A percentile compares a stretch with the other conserved stretches of the same genome.
These are phyloP conservation scores for Rubia balearica DNA, from an alignment of 305 asterid species.

Conservation along the genomic window DNA sequence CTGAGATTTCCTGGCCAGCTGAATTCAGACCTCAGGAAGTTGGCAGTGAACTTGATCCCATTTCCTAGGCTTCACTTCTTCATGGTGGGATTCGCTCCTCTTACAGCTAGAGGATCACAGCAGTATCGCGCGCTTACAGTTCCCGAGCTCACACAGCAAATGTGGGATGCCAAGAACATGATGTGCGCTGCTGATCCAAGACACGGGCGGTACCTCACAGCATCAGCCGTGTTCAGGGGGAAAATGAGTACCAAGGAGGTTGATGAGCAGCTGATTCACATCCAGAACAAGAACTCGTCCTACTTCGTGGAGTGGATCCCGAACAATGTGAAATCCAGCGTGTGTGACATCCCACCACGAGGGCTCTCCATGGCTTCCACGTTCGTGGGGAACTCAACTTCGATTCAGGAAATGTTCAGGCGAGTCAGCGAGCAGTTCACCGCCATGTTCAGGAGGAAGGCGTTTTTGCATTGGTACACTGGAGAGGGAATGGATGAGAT, in stretches of 20 bases:
- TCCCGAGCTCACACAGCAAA: constrained; percentile 44
- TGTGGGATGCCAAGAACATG: constrained; percentile 58
- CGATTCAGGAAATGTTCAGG: too few species aligned
- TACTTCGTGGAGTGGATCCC: constrained; percentile 55
- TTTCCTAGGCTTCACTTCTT: constrained; percentile 53
- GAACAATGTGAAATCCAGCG: constrained; percentile 46
- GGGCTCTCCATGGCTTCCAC: too few species aligned
- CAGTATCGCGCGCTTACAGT: constrained; percentile 48
- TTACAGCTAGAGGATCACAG: constrained; percentile 49
- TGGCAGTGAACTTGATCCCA: constrained; percentile 51
- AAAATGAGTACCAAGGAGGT: constrained; percentile 48
- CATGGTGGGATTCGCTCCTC: constrained; percentile 52
- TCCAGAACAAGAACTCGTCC: constrained; percentile 51
- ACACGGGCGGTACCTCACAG: constrained; percentile 47
- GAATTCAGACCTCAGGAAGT: constrained; percentile 45
- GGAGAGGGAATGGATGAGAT: too few species aligned
- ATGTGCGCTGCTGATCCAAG: constrained; percentile 32
- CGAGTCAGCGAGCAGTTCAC: too few species aligned
- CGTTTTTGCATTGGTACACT: too few species aligned
- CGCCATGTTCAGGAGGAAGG: too few species aligned
- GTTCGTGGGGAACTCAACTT: too few species aligned
- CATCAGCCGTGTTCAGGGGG: constrained; percentile 52
- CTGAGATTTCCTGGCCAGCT: constrained; percentile 51
- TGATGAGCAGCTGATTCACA: constrained; percentile 45
- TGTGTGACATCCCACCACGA: constrained; percentile 21